phyloP scores from a whole-genome alignment of 2,329 filamentous ascomycete genomes.

The Diaporthe ampelina region DNA sequence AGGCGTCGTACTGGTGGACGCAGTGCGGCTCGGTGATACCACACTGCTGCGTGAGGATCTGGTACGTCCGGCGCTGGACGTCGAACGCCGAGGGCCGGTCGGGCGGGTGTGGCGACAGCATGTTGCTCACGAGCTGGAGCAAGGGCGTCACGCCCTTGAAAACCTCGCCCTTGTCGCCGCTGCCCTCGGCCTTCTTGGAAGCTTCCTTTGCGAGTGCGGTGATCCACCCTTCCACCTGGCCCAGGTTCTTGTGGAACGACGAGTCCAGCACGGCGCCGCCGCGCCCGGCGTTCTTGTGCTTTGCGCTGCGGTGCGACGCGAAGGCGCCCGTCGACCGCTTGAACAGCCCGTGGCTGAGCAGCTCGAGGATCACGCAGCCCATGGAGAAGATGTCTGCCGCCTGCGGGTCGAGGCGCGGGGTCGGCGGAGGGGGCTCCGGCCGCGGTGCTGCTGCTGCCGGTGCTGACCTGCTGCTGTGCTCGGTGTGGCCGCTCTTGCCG shows the following conservation, averaged over 20 bases:
- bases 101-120: conserved; percentile 65
- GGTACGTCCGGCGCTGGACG: conserved; percentile 66
- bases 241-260: conserved; percentile 79
- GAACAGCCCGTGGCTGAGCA: conserved; percentile 74
- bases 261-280: conserved; percentile 76
- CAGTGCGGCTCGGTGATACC: conserved; percentile 66
- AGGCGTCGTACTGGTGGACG: conserved; percentile 61
- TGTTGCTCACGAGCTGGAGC: conserved; percentile 66
- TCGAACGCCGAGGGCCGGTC: conserved; percentile 67
- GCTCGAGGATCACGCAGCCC: conserved; percentile 79
- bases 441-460: background rate
- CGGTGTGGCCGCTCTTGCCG: conserved; percentile 51
- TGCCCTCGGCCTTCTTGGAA: conserved; percentile 59
- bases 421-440: conserved; percentile 48
- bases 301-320: conserved; percentile 74
- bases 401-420: conserved; percentile 63
- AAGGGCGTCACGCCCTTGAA: conserved; percentile 67
- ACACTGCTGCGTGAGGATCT: conserved; percentile 64
- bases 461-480: conserved; percentile 41
- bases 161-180: conserved; percentile 47
- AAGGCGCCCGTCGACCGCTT: conserved; percentile 78
- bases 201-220: conserved; percentile 71
- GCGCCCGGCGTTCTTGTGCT: conserved; percentile 70
- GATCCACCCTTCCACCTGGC: conserved; percentile 80
- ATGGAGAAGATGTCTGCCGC: conserved; percentile 81